A percentile compares a stretch with the other conserved stretches of the same genome.
Conservation (phyloP, 2,329 filamentous ascomycete genomes). For the Erysiphe pisi region DNA sequence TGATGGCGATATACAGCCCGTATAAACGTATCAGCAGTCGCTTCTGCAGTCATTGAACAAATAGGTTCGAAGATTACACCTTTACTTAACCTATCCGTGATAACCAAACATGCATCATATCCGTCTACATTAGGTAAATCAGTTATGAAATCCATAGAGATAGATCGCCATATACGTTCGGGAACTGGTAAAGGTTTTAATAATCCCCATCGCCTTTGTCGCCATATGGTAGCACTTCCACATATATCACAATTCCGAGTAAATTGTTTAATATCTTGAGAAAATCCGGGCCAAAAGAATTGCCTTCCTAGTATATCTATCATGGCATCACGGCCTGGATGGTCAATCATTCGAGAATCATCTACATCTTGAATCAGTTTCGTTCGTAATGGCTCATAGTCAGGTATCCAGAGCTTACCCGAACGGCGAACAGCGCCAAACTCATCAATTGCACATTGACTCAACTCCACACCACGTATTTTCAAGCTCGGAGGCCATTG, state of each 20-base stretch:
- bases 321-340: background rate
- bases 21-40: background rate
- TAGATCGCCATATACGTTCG: background rate
- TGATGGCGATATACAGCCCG: background rate
- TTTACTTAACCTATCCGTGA: background rate
- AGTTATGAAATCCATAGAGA: background rate
- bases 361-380: background rate
- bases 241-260: background rate
- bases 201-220: conserved; percentile 10
- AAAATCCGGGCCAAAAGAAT: conserved; percentile 6
- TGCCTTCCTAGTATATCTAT: background rate
- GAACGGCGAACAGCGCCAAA: background rate
- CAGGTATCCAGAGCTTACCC: background rate
- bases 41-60: conserved; percentile 10
- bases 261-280: background rate
- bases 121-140: background rate
- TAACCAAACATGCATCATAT: background rate
- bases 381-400: background rate
- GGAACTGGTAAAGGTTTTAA: conserved; percentile 5
- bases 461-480: background rate
- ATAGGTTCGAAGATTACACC: background rate
- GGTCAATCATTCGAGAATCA: background rate
- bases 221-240: background rate
- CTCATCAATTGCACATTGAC: background rate
- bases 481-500: background rate